Evolutionary conservation across 345 rosid genomes (phyloP).

Genomic region (Garcia nutans): DNA sequence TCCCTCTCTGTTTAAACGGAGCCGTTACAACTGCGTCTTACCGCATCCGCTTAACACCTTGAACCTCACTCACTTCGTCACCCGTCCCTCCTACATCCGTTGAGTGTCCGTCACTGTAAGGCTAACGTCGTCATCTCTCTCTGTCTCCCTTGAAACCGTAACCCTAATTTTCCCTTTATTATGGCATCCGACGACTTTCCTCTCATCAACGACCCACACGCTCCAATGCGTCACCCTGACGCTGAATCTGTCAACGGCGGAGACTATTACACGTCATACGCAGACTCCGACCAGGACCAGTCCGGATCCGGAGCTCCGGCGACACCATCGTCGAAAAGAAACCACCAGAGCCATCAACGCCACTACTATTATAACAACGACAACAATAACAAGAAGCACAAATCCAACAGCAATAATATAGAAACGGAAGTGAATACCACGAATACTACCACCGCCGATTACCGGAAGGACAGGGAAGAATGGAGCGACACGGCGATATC

Average conservation of each 20-base stretch:
- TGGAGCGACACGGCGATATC: slow-evolving; percentile 89
- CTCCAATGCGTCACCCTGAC: slow-evolving; percentile 14
- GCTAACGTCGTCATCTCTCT: slow-evolving; percentile 26
- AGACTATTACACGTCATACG: slow-evolving; percentile 20
- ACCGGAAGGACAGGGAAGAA: slow-evolving; percentile 84
- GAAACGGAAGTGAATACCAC: slow-evolving; percentile 10
- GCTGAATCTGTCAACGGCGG: slow-evolving; percentile 20
- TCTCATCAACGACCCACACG: slow-evolving; percentile 19
- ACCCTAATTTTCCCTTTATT: background rate
- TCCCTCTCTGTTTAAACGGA: slow-evolving; percentile 24
- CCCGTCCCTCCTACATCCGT: background rate
- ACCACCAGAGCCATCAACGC: slow-evolving; percentile 18
- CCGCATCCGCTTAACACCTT: background rate
- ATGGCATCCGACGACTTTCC: slow-evolving; percentile 30
- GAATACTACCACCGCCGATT: background rate
- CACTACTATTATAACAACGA: slow-evolving; percentile 7
- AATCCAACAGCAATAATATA: slow-evolving; percentile 3
- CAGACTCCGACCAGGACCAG: slow-evolving; percentile 18
- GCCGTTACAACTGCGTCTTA: slow-evolving; percentile 15
- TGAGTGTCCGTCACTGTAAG: slow-evolving; percentile 10
- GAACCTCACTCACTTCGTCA: slow-evolving; percentile 12
- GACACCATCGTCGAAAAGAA: slow-evolving; percentile 32
- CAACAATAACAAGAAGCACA: slow-evolving; percentile 23
- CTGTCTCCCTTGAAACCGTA: background rate
- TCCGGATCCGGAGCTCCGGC: slow-evolving; percentile 25